Conservation (phyloP, 176 grass and related monocot species). For the Bromus sterilis region DNA sequence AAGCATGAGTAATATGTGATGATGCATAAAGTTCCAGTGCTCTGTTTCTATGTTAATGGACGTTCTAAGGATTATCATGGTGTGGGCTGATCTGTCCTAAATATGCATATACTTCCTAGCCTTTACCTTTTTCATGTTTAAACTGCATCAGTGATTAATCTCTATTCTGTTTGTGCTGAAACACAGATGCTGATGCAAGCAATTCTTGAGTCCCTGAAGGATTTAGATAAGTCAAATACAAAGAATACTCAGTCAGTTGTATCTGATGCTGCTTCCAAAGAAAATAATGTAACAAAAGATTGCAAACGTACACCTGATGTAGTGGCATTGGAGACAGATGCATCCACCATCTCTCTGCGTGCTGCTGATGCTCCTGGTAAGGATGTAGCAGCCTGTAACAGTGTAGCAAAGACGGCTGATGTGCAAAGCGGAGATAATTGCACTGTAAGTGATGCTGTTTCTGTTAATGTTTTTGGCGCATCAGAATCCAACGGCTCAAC, state of each 20-base stretch:
- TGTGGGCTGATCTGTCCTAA: background rate
- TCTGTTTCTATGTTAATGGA: background rate
- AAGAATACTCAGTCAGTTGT: conserved; percentile 29
- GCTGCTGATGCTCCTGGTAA: background rate
- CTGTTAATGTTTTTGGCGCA: background rate
- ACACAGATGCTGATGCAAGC: conserved; percentile 95
- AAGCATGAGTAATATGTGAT: background rate
- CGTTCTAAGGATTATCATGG: background rate
- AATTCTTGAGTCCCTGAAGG: conserved; percentile 86
- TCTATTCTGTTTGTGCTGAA: background rate
- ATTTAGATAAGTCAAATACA: conserved; percentile 49
- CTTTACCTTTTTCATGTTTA: background rate
- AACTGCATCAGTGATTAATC: background rate
- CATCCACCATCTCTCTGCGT: background rate
- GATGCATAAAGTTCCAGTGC: background rate
- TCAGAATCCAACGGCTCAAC: conserved; percentile 12
- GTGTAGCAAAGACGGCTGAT: conserved; percentile 15
- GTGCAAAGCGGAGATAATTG: conserved; percentile 8
- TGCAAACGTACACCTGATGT: background rate
- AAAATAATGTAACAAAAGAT: conserved; percentile 13
- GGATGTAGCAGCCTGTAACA: background rate
- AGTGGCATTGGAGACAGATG: conserved; percentile 12
- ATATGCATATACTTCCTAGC: background rate
- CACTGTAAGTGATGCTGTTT: background rate
- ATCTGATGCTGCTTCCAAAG: conserved; percentile 29